A percentile compares a stretch with the other conserved stretches of the same genome.
Conservation (phyloP, 371 early-diverging fungal species). For the Coemansia sp. region DNA sequence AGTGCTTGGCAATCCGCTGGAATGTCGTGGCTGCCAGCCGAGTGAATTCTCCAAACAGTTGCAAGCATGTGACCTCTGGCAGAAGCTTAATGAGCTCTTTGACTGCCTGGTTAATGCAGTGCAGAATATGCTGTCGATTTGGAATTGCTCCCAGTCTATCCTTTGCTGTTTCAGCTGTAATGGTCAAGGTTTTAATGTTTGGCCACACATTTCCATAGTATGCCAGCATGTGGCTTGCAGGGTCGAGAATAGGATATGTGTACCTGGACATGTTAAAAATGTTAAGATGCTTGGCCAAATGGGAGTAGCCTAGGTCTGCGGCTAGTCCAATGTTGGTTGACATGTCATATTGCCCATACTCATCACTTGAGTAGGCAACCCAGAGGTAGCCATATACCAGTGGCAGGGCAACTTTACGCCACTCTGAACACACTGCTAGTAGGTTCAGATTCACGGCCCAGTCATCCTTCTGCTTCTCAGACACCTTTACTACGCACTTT, state of each 20-base stretch:
- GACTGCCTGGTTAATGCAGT: no score
- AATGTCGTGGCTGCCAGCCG: no score
- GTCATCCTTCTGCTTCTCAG: background rate
- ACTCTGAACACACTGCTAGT: background rate
- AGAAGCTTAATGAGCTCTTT: no score
- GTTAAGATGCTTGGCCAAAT: background rate
- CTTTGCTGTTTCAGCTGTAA: no score
- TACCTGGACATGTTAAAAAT: background rate
- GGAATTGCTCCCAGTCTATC: no score
- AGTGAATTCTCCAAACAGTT: no score
- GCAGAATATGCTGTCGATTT: no score
- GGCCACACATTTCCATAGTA: background rate
- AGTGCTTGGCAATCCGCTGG: no score
- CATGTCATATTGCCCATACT: no score
- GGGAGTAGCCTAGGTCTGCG: background rate
- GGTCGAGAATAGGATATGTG: background rate
- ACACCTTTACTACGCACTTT: background rate
- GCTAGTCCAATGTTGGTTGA: background rate
- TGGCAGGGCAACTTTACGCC: background rate
- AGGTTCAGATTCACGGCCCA: background rate
- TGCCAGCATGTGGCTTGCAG: background rate
- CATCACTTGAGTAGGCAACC: background rate
- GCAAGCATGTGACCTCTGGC: no score
- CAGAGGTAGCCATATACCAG: background rate
- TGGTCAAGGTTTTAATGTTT: no score